Base-by-base conservation (phyloP, 2,329 filamentous ascomycete genomes). In the Elsinoe ampelina region DNA sequence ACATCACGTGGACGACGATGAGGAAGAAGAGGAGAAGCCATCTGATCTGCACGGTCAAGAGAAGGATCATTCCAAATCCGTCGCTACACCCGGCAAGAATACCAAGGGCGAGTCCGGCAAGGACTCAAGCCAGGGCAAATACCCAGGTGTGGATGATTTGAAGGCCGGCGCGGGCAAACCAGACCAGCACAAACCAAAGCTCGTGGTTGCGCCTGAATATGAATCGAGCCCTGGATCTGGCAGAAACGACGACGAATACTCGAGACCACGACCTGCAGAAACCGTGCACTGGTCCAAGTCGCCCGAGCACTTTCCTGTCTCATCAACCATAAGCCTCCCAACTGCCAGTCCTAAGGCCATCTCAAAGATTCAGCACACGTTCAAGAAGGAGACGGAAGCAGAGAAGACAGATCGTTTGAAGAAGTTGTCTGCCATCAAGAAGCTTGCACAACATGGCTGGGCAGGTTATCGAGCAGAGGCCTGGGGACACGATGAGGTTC, bases 401-500 rank as follows among this genome's bases (percentile, higher is more conserved):
- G 78, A 77, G 26, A 84, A 81, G 64, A 76, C 77, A 48, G 81
- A 82, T 63, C 82, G 90, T 26, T 70, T 84, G 59, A 71, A 80
- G 54, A 84, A 87, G 58, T 78, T 86, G 58, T 75, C 76, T 7
- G 74, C 78, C 36, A 84, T 97, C 68, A 89, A 84, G 68, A 76
- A 80, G 5, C 86, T 90, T 58, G 87, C 95, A 69, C 74, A 80
- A 64, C 85, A 85, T 63, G 84, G 89, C 0, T 97, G 93, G 92
- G 72, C 75, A 3, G 89, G 87, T 35, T 97, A 97, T 72, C 86
- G 80, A 66, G 77, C 82, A 59, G 78, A 84, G 64, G 92, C 91
- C 10, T 93, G 88, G 82, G 81, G 84, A 60, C 87, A 95, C 63
- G 93, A 97, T 66, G 93, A 97, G 73, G 72, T 97, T 13, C 79